Base-by-base conservation (phyloP, 2,329 filamentous ascomycete species). In the Hortaea sp. region DNA sequence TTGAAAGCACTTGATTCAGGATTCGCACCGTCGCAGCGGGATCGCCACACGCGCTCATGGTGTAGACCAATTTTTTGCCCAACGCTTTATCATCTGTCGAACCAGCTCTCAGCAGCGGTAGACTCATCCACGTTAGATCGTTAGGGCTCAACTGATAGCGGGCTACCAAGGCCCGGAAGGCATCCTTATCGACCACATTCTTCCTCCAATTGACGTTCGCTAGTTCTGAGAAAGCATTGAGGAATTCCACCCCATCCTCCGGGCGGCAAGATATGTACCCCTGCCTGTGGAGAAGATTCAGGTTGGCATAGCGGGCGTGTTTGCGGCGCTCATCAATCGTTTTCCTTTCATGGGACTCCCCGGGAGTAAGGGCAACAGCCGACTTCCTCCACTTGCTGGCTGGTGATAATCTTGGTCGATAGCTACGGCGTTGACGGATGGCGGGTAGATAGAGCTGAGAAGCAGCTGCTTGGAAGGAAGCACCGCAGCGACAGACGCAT, bases 1-100 rank as follows among this genome's bases (percentile, higher is more conserved):
- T 42, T 29, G 49, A 10, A 13, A 57, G 42, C 6, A 51, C 53
- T 28, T 59, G 50, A 6, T 45, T 53, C 49, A 60, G 48, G 34
- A 61, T 45, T 5, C 42, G 43, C 12, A 60, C 51, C 7, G 57
- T 60, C 5, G 57, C 49, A 31, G 57, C 53, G n/a, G 45, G 46
- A 12, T 50, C 40, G 3, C 59, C 57, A 2, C 44, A 50, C 12
- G 52, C 50, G 29, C 53, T 55, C 30, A 57, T 42, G 7, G 53
- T 51, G 11, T 52, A 50, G 30, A 59, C 32, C 45, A 61, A 43
- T 45, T 50, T 58, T 44, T 54, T 53, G 31, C 50, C 57, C 20
- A 43, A 42, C 37, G 50, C 47, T 1, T 43, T 39, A 20, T 53
- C 45, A 10, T 47, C 38, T 7, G 40, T 37, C 11, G 39, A 39